Base-by-base conservation (phyloP, 192 early-diverging fungal genomes). In the Entomortierella parvispora region DNA sequence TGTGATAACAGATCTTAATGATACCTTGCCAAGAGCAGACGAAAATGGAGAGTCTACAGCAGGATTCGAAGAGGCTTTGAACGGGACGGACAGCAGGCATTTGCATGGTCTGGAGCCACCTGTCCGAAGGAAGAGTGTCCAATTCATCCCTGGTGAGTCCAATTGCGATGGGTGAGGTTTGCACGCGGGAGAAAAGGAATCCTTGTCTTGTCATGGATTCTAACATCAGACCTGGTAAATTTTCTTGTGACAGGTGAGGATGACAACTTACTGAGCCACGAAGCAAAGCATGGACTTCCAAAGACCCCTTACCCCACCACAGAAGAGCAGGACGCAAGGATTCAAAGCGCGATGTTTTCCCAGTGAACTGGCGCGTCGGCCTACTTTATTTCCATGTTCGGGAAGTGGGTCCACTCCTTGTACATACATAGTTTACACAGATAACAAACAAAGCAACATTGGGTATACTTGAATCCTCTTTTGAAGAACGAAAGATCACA, bases 271-370 rank as follows among this genome's bases (percentile, higher is more conserved):
- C n/a, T 26, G 15, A 52, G 50, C 18, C 71, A 67, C n/a, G 66
- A 68, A 8, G 46, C 40, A 33, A 77, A 64, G 26, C 34, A 25
- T 20, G 74, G 63, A 0, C 31, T 77, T 9, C 74, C 74, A 62
- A 77, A 68, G 65, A 77, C 74, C 18, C 74, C 74, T 0, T 77
- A 77, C 22, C 74, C 74, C 17, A 62, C 56, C 22, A 68, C 65
- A 14, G 33, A 44, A 9, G 60, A 68, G 12, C 34, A 77, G 42
- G 65, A 68, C 2, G 29, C 32, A 4, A 28, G 48, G 22, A 50
- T 77, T 15, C 57, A 63, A 12, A 62, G n/a, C 14, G 46, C 32
- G 1, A 23, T 77, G 1, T 62, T 51, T 32, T 45, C 34, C 3
- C 52, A 62, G 1, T 76, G 40, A 56, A 15, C 22, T 1, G 31